Conservation (phyloP, 345 rosid genomes). For the Trapa bicornis region DNA sequence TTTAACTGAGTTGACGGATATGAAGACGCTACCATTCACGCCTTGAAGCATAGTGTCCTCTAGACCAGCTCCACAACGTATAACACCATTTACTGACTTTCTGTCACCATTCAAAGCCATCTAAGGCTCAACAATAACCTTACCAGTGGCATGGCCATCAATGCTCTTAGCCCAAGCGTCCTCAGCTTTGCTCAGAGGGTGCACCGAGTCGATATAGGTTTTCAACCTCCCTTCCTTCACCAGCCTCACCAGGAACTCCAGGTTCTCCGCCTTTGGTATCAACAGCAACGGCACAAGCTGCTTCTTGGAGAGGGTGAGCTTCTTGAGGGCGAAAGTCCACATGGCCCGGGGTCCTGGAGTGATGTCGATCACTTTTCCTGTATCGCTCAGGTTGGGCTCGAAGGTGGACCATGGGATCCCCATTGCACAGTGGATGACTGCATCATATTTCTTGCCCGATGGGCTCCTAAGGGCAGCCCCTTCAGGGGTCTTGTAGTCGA, state of each 20-base stretch:
- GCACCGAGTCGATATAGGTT: constrained; percentile 10
- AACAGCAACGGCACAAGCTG: constrained; percentile 13
- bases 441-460: constrained; percentile 16
- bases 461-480: constrained; percentile 20
- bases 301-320: constrained; percentile 15
- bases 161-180: constrained; percentile 21
- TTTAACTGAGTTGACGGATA: background rate
- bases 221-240: constrained; percentile 20
- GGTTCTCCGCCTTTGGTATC: constrained; percentile 10
- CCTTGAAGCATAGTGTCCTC: background rate
- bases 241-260: constrained; percentile 11
- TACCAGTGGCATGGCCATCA: constrained; percentile 19
- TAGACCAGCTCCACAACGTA: no score
- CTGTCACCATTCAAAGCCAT: background rate
- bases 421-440: constrained; percentile 15
- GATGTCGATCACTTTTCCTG: constrained; percentile 15
- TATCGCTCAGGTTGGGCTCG: constrained; percentile 12
- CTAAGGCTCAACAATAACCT: constrained; percentile 15
- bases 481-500: constrained; percentile 17
- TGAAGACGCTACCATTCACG: background rate
- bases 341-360: constrained; percentile 9
- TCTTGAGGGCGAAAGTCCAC: constrained; percentile 8
- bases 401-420: constrained; percentile 14
- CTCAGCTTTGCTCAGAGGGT: constrained; percentile 12
- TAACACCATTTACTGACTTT: background rate